Evolutionary conservation across 306 rosid species (phyloP), one percentile per base, ranked within the genome.

Genomic region (Rubus parviflorus): DNA sequence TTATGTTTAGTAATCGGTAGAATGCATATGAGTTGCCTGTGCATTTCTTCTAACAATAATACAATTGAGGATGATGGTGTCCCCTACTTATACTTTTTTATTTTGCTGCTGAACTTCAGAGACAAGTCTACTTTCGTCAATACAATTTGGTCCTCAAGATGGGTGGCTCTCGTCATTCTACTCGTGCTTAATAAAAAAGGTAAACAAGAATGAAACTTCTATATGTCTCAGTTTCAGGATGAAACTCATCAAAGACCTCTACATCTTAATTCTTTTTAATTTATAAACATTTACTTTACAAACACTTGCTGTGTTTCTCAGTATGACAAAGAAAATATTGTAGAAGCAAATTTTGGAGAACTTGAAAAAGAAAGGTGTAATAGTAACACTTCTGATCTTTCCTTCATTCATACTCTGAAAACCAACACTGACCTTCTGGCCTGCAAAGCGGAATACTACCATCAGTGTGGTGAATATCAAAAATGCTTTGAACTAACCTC

Each of bases 391-490:
- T 87, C 91, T 11, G 88, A 86, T 81, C 82, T 82, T 77, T 90
- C 95, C 49, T 89, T 91, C 83, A 80, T 80, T 79, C 84, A 83
- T 16, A 81, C 91, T 72, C 85, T 95, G 81, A 91, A 89, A 86
- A 61, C 88, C 83, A 92, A 95, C 80, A 92, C 92, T 1, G 99
- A 95, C 77, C 88, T 95, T 54, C 86, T 95, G 84, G 89, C 99
- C 62, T 95, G 97, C 92, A 92, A 95, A 88, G 99, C 99, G 62
- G 99, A 95, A 85, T 92, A 95, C 88, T 87, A 91, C 83, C 97
- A 92, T 79, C 97, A 95, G 79, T 87, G 96, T 72, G 97, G 97
- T 74, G 99, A 95, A 88, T 92, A 90, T 84, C 97, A 95, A 80
- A 92, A 95, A 81, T 95, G 99, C 86, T 95, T 95, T 82, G 97